A percentile compares a stretch with the other conserved stretches of the same genome.
phyloP scores from a whole-genome alignment of 2,329 filamentous ascomycete genomes.

The Graphilbum sp. region DNA sequence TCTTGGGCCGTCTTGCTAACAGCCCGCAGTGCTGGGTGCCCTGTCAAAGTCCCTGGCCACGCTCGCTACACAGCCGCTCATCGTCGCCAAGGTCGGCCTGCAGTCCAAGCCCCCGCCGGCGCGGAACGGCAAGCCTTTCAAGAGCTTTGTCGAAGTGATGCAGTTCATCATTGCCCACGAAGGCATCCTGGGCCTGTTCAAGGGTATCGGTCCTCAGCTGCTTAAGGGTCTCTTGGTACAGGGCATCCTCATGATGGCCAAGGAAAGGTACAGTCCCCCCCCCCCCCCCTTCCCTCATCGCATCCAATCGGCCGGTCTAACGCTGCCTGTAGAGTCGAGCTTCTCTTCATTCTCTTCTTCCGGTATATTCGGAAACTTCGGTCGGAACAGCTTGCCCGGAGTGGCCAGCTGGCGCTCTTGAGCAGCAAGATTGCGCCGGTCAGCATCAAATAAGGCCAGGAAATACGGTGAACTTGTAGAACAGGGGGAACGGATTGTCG shows the following conservation, averaged over 20 bases:
- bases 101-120: slow-evolving; percentile 82
- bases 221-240: slow-evolving; percentile 87
- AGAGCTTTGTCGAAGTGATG: slow-evolving; percentile 89
- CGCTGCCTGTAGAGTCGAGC: slow-evolving; percentile 49
- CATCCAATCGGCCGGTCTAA: slow-evolving; percentile 7
- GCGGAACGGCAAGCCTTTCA: slow-evolving; percentile 80
- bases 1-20: background rate
- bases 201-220: slow-evolving; percentile 89
- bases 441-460: slow-evolving; percentile 13
- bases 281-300: no score
- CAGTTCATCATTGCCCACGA: slow-evolving; percentile 82
- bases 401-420: slow-evolving; percentile 44
- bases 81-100: slow-evolving; percentile 92
- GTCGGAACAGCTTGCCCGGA: slow-evolving; percentile 50
- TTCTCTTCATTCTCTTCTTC: slow-evolving; percentile 74
- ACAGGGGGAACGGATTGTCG: background rate
- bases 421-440: slow-evolving; percentile 27
- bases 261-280: slow-evolving; percentile 93
- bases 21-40: slow-evolving; percentile 64
- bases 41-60: slow-evolving; percentile 88
- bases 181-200: slow-evolving; percentile 72
- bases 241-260: slow-evolving; percentile 97
- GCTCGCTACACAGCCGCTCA: slow-evolving; percentile 81
- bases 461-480: background rate
- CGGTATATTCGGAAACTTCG: slow-evolving; percentile 60